phyloP scores from a whole-genome alignment of 2,329 filamentous ascomycete species.

The Xylaria sp. region DNA sequence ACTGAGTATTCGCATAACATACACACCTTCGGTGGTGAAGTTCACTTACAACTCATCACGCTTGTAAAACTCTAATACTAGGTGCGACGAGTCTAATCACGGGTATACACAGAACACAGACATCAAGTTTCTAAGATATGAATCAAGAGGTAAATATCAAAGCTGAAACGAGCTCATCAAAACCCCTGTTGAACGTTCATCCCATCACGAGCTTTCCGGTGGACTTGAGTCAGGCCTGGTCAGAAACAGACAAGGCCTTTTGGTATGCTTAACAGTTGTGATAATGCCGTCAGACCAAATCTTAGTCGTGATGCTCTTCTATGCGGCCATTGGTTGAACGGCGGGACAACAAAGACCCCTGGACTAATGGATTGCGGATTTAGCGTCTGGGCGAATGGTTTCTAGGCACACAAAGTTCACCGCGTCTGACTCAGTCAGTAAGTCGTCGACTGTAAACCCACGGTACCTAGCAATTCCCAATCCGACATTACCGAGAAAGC shows the following conservation, averaged over 20 bases:
- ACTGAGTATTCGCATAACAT: not conserved
- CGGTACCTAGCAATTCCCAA: not conserved
- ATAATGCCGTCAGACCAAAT: constrained; percentile 10
- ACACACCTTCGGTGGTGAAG: not conserved
- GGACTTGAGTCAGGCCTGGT: not conserved
- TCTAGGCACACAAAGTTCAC: not conserved
- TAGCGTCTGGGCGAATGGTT: constrained; percentile 10
- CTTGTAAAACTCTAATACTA: not conserved
- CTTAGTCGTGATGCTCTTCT: constrained; percentile 8
- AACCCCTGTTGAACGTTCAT: constrained; percentile 13
- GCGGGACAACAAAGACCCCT: constrained; percentile 14
- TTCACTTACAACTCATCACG: not conserved
- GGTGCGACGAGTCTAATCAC: not conserved
- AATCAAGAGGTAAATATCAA: not conserved
- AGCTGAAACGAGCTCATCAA: constrained; percentile 13
- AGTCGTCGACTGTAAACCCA: not conserved
- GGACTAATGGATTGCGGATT: constrained; percentile 1
- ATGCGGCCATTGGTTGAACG: constrained; percentile 20
- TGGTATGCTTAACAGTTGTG: constrained; percentile 2
- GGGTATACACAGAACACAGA: not conserved
- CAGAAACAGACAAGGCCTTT: not conserved
- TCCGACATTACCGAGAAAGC: constrained; percentile 11
- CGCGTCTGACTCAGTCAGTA: not conserved
- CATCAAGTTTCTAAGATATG: not conserved
- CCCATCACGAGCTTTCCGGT: not conserved